Percentiles rank a stretch among this genome's conserved stretches.
Evolutionary conservation across 163 green algal genomes (phyloP).

Genomic region (Volvox carteri): DNA sequence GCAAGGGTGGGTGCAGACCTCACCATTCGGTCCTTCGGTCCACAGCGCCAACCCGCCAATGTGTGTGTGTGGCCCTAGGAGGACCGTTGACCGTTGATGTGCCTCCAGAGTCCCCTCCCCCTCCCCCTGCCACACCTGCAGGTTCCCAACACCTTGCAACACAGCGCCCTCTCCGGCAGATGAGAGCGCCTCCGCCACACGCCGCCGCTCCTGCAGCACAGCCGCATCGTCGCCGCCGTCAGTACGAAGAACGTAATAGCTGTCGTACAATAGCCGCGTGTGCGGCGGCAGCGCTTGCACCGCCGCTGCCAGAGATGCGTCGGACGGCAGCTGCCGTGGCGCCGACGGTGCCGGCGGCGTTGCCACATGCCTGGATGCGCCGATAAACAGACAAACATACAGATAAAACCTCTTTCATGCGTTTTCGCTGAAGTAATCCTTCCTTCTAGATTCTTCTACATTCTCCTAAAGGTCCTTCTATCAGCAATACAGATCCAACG

Average conservation of each 20-base stretch:
- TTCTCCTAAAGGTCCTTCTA: too few species aligned
- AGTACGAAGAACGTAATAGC: slow-evolving; percentile 20
- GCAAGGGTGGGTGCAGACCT: too few species aligned
- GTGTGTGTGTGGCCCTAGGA: too few species aligned
- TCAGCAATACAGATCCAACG: too few species aligned
- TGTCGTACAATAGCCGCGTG: slow-evolving; percentile 37
- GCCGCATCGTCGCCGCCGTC: slow-evolving; percentile 3
- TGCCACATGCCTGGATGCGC: slow-evolving; percentile 43
- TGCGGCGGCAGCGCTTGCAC: slow-evolving; percentile 5
- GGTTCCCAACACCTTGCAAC: not conserved
- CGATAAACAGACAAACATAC: too few species aligned
- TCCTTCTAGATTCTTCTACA: too few species aligned
- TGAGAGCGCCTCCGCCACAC: slow-evolving; percentile 4
- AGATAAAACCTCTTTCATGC: too few species aligned
- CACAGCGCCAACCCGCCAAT: too few species aligned
- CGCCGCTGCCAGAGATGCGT: slow-evolving; percentile 13
- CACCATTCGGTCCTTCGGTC: too few species aligned
- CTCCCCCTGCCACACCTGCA: not conserved
- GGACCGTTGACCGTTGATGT: too few species aligned
- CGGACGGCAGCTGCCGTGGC: slow-evolving; percentile 20
- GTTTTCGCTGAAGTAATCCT: too few species aligned
- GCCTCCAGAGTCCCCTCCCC: too few species aligned
- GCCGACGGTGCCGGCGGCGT: not conserved
- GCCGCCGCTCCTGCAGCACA: not conserved
- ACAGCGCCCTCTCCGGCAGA: not conserved